Base-by-base conservation (phyloP, 148 eudicot species). In the Nyssa sinensis region DNA sequence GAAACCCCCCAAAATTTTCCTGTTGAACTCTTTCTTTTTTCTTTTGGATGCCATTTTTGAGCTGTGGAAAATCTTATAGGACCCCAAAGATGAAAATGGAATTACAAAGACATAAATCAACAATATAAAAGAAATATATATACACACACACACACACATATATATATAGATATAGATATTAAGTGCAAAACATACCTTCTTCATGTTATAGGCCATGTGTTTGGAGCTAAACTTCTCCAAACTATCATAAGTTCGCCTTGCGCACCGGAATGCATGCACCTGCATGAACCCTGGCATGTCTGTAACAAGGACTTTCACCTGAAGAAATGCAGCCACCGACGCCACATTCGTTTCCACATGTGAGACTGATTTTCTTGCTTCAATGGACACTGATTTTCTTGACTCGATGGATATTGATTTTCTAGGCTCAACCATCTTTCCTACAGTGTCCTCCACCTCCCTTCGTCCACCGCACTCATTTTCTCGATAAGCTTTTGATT, bases 281-380 rank as follows among this genome's bases (percentile, higher is more conserved):
- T 93, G 98, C 98, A 93, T 91, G 73, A 91, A 88, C 11, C 81
- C 89, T 0, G 98, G 96, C 98, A 93, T 91, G 72, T 93, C 98
- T 14, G 90, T 91, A 4, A 93, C 96, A 31, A 91, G 80, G 16
- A 91, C 90, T 75, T 89, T 89, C 30, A 88, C 94, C 19, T 89
- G 89, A 37, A 87, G 62, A 74, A 86, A 67, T 47, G 67, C 87
- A 23, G 87, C 85, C 67, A 79, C 84, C 7, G 83, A 37, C 41
- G 8, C 80, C 53, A 82, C 81, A 62, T 82, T 81, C 58, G 53
- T 69, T 29, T 81, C 86, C 35, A 74, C 62, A 0, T 70, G 65
- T 1, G 92, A 82, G 58, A 81, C 81, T 17, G 95, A 90, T 61
- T 75, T 75, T 70, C 95, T 83, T 35, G 71, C 79, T 63, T 35